Conservation (phyloP, 2,329 filamentous ascomycete genomes). For the Coniochaeta ligniaria region DNA sequence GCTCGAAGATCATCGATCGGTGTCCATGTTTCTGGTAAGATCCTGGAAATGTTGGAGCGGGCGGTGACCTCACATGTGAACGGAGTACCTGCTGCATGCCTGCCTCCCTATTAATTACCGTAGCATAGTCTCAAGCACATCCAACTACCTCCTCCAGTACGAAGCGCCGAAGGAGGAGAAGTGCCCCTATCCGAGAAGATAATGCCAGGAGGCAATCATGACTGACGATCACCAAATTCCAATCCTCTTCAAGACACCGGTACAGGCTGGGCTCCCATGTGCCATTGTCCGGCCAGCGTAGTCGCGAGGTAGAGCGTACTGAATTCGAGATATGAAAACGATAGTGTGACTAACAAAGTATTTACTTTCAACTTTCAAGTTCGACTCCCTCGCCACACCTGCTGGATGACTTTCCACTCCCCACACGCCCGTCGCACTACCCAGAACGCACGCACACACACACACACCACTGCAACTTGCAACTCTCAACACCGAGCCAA, state of each 20-base stretch:
- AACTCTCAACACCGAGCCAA: too few relatives aligned
- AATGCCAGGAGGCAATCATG: too few relatives aligned
- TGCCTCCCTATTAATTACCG: background rate
- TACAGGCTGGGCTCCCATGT: background rate
- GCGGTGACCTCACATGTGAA: too few relatives aligned
- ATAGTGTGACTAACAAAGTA: background rate
- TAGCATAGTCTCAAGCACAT: too few relatives aligned
- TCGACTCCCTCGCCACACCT: background rate
- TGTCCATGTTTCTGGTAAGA: too few relatives aligned
- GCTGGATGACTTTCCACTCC: background rate
- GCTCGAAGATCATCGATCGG: too few relatives aligned
- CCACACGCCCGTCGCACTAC: background rate
- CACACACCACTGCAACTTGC: background rate
- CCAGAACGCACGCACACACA: background rate
- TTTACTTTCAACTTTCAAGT: background rate
- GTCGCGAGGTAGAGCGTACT: background rate
- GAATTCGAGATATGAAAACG: constrained; percentile 1
- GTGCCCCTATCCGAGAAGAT: too few relatives aligned
- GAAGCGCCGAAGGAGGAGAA: too few relatives aligned
- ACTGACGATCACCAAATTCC: too few relatives aligned
- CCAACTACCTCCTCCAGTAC: too few relatives aligned
- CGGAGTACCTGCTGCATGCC: background rate
- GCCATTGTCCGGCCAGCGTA: background rate
- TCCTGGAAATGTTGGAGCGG: too few relatives aligned
- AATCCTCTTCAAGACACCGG: too few relatives aligned